Percentiles rank a stretch among this genome's conserved stretches.
Conservation (phyloP, 352 stramenopile genomes). For the Phytophthora kernoviae region DNA sequence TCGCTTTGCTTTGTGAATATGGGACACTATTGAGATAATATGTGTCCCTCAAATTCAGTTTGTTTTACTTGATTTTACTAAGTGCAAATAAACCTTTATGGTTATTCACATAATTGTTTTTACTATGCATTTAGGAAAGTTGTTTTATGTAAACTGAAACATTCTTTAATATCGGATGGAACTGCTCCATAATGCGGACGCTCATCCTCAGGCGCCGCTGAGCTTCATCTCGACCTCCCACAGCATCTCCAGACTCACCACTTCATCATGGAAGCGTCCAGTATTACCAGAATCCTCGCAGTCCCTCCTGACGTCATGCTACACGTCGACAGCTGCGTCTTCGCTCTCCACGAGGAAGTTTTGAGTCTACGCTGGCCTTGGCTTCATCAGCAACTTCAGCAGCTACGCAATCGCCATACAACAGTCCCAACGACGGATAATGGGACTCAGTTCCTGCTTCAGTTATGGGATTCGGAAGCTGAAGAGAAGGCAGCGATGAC, state of each 20-base stretch:
- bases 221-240: slow-evolving; percentile 15
- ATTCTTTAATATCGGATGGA: too few species aligned
- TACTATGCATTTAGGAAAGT: too few species aligned
- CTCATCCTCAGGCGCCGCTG: neutral
- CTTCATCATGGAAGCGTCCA: slow-evolving; percentile 8
- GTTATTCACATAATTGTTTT: too few species aligned
- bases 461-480: slow-evolving; percentile 1
- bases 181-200: too few species aligned
- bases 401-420: slow-evolving; percentile 18
- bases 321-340: slow-evolving; percentile 55
- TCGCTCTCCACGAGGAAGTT: slow-evolving; percentile 40
- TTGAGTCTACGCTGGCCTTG: slow-evolving; percentile 36
- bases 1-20: too few species aligned
- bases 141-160: too few species aligned
- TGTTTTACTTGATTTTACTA: too few species aligned
- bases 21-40: too few species aligned
- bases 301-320: slow-evolving; percentile 42
- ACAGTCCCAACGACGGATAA: neutral
- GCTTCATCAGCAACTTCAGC: slow-evolving; percentile 33
- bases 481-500: neutral
- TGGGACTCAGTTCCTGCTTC: slow-evolving; percentile 10
- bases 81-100: too few species aligned
- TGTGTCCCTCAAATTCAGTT: too few species aligned
- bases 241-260: neutral
- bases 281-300: slow-evolving; percentile 10